Evolutionary conservation across 139 green algal genomes (phyloP).

Genomic region (Klebsormidium nitens): DNA sequence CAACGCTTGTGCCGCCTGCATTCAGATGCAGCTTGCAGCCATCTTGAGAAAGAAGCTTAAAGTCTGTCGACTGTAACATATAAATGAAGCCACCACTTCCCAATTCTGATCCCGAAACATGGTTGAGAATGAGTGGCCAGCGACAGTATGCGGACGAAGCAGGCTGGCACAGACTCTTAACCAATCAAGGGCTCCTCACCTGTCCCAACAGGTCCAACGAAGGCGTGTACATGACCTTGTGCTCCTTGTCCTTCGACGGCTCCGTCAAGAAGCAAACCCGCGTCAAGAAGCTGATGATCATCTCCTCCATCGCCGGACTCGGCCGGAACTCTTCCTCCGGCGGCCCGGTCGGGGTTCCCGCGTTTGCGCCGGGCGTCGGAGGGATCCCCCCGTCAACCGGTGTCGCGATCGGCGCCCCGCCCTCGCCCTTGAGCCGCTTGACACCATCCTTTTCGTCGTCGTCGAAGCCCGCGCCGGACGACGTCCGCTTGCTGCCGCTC

Average conservation of each 20-base stretch:
- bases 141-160: too few relatives aligned
- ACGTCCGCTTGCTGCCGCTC: conserved; percentile 3
- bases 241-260: conserved; percentile 49
- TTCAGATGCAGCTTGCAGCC: too few relatives aligned
- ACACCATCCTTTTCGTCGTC: neutral
- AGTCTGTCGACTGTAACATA: too few relatives aligned
- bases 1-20: too few relatives aligned
- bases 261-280: conserved; percentile 69
- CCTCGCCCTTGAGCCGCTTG: neutral
- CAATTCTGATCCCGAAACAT: too few relatives aligned
- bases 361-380: too few relatives aligned
- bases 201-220: conserved; percentile 47
- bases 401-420: neutral
- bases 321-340: conserved; percentile 51
- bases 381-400: neutral
- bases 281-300: conserved; percentile 83
- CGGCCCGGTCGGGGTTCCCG: neutral
- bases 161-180: too few relatives aligned
- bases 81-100: too few relatives aligned
- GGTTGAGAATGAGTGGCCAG: too few relatives aligned
- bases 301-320: conserved; percentile 62
- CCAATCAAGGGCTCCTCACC: too few relatives aligned
- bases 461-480: too few relatives aligned
- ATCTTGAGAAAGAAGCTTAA: too few relatives aligned
- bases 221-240: conserved; percentile 46